Evolutionary conservation across 306 rosid genomes (phyloP).

Genomic region (Rubus parviflorus): DNA sequence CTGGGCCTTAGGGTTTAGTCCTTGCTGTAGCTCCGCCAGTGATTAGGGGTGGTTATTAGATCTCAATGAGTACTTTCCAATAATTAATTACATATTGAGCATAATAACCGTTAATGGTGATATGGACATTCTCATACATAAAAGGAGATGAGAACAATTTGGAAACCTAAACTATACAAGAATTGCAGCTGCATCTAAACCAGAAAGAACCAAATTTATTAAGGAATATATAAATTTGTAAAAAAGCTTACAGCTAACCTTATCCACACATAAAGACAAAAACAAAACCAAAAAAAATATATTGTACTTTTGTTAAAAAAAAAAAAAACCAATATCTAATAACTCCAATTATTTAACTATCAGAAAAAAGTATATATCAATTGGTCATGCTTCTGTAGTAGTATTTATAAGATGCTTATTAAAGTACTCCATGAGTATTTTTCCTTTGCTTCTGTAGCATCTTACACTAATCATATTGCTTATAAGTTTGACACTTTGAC

Average conservation of each 20-base stretch:
- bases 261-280: neutral
- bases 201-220: neutral
- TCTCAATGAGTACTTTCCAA: neutral
- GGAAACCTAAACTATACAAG: neutral
- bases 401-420: neutral
- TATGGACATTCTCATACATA: neutral
- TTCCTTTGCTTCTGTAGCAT: neutral
- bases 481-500: too few species aligned
- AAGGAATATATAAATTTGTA: neutral
- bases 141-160: neutral
- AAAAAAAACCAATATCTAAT: neutral
- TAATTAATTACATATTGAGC: neutral
- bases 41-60: neutral
- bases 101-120: neutral
- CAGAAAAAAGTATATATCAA: neutral
- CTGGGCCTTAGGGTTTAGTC: neutral
- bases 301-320: neutral
- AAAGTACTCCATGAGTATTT: neutral
- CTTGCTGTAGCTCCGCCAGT: neutral
- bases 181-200: neutral
- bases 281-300: too few species aligned
- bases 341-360: neutral
- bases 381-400: neutral
- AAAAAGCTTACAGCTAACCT: neutral
- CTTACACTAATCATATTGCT: too few species aligned